Conservation (phyloP, 2,329 filamentous ascomycete species). For the Didymella segeticola region DNA sequence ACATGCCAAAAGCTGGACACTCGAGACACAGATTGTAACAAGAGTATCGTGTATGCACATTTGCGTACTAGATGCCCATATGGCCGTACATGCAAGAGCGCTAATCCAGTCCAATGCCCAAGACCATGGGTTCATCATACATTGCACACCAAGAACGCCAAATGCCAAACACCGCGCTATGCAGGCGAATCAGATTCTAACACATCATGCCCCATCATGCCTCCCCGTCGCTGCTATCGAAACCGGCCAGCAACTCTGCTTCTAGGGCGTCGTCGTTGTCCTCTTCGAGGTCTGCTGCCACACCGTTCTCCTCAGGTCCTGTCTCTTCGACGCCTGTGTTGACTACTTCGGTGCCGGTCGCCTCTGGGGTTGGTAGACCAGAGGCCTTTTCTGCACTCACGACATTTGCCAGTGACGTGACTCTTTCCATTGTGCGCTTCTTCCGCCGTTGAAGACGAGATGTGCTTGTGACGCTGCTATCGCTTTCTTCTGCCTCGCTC, state of each 20-base stretch:
- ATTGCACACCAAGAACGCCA: slow-evolving; percentile 30
- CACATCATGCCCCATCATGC: slow-evolving; percentile 17
- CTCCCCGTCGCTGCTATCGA: slow-evolving; percentile 33
- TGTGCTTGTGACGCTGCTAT: slow-evolving; percentile 43
- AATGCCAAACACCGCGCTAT: slow-evolving; percentile 49
- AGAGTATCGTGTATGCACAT: background rate
- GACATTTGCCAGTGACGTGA: slow-evolving; percentile 56
- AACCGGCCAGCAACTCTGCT: slow-evolving; percentile 53
- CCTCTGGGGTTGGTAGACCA: slow-evolving; percentile 50
- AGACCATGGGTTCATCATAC: slow-evolving; percentile 13
- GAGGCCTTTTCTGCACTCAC: slow-evolving; percentile 49
- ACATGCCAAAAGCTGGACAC: too few relatives aligned
- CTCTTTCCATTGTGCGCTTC: slow-evolving; percentile 55
- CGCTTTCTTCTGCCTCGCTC: slow-evolving; percentile 52
- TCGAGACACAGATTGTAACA: background rate
- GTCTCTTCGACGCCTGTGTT: slow-evolving; percentile 55
- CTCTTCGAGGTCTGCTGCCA: slow-evolving; percentile 50
- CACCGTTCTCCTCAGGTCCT: slow-evolving; percentile 38
- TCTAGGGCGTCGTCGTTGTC: slow-evolving; percentile 62
- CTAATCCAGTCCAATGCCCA: slow-evolving; percentile 12
- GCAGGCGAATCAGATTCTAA: slow-evolving; percentile 31
- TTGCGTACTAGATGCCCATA: background rate
- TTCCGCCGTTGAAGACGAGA: slow-evolving; percentile 57
- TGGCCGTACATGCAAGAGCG: slow-evolving; percentile 8
- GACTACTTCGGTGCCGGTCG: slow-evolving; percentile 40